Evolutionary conservation across 2,329 filamentous ascomycete species (phyloP).

Genomic region (Chrysosporium keratinophilum): DNA sequence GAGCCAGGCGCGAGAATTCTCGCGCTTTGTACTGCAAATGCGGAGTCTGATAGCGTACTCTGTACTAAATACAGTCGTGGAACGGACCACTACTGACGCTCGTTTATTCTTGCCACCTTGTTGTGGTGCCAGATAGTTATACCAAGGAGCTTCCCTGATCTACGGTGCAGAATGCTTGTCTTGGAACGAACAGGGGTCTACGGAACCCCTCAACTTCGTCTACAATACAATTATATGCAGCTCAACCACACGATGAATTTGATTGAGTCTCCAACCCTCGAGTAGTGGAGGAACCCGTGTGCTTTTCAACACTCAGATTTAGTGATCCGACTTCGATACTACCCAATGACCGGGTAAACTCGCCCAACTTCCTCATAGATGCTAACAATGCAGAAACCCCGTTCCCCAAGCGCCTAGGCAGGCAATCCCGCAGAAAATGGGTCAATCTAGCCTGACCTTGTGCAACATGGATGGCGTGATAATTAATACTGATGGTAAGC

Average conservation of each 20-base stretch:
- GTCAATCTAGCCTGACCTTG: too few species aligned
- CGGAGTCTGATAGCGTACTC: background rate
- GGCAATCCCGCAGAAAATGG: too few species aligned
- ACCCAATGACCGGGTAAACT: too few species aligned
- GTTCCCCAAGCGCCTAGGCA: too few species aligned
- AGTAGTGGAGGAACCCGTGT: too few species aligned
- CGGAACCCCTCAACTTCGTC: background rate
- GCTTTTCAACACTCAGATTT: too few species aligned
- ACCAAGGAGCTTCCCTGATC: slow-evolving; percentile 9
- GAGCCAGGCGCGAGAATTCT: background rate
- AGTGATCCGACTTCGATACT: too few species aligned
- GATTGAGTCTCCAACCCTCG: too few species aligned
- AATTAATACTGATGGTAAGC: too few species aligned
- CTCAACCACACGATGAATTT: background rate
- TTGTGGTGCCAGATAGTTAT: background rate
- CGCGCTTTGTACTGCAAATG: background rate
- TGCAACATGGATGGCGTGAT: too few species aligned
- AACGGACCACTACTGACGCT: background rate
- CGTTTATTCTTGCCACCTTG: background rate
- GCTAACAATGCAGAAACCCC: too few species aligned
- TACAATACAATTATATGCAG: background rate
- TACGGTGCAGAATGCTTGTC: slow-evolving; percentile 12
- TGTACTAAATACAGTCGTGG: background rate
- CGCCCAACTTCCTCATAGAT: too few species aligned
- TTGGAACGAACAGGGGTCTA: background rate